These are phyloP conservation scores for Monosporozyma servazzii DNA, from an alignment of 805 yeast species.

Conservation along the genomic window DNA sequence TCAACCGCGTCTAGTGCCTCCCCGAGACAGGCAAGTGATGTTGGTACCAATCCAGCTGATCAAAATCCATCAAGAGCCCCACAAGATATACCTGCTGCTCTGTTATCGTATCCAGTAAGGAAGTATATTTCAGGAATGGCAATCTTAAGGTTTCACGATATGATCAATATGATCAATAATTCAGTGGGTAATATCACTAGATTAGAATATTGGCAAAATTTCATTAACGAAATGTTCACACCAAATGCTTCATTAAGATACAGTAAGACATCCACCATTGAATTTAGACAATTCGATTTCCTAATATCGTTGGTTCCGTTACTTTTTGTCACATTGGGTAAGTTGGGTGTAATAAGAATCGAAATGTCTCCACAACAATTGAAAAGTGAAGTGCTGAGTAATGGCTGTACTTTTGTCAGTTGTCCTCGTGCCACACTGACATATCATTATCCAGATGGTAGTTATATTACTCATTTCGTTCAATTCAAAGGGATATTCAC, in stretches of 20 bases:
- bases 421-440: conserved; percentile 41
- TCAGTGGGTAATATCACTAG: conserved; percentile 37
- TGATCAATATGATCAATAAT: conserved; percentile 39
- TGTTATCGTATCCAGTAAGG: conserved; percentile 24
- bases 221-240: conserved; percentile 43
- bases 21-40: neutral
- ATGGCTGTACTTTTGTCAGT: conserved; percentile 46
- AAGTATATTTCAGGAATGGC: conserved; percentile 42
- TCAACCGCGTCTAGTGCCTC: too few relatives aligned
- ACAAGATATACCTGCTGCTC: conserved; percentile 6
- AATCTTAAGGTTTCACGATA: conserved; percentile 40
- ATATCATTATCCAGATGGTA: conserved; percentile 59
- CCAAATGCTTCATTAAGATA: conserved; percentile 42
- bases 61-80: conserved; percentile 3
- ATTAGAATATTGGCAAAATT: conserved; percentile 41
- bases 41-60: neutral
- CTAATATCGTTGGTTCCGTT: conserved; percentile 24
- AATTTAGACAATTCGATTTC: conserved; percentile 52
- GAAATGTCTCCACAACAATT: conserved; percentile 41
- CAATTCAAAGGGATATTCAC: conserved; percentile 54
- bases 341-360: conserved; percentile 40
- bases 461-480: conserved; percentile 54
- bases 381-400: conserved; percentile 43
- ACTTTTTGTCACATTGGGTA: conserved; percentile 42
- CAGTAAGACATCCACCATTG: conserved; percentile 37